A percentile compares a stretch with the other conserved stretches of the same genome.
Conservation (phyloP, 2,329 filamentous ascomycete species). For the Colletotrichum ledebouriae region DNA sequence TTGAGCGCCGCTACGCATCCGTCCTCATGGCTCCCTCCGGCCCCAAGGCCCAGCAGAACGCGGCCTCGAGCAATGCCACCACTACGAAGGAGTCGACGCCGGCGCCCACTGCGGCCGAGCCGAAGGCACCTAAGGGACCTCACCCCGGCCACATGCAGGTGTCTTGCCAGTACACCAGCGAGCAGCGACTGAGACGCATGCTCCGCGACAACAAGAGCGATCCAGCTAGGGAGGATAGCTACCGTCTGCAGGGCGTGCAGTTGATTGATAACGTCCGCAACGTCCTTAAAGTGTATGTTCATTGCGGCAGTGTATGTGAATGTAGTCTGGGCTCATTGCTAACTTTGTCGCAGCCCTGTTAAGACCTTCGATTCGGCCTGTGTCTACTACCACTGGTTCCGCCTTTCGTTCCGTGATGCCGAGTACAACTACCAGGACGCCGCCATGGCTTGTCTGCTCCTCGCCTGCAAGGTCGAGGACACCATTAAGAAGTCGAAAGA, state of each 20-base stretch:
- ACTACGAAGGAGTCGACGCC: constrained; percentile 18
- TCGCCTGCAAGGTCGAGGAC: constrained; percentile 97
- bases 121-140: constrained; percentile 51
- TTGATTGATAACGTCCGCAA: constrained; percentile 90
- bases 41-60: constrained; percentile 38
- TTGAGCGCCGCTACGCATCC: constrained; percentile 7
- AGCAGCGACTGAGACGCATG: constrained; percentile 82
- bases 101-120: constrained; percentile 9
- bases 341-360: constrained; percentile 72
- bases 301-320: not conserved
- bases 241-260: constrained; percentile 86
- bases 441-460: constrained; percentile 88
- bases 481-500: constrained; percentile 97
- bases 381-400: constrained; percentile 94
- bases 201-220: constrained; percentile 78
- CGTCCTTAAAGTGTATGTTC: constrained; percentile 79
- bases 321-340: constrained; percentile 31
- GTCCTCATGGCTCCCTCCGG: constrained; percentile 39
- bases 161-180: constrained; percentile 81
- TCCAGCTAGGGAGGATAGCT: constrained; percentile 82
- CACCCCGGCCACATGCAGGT: constrained; percentile 64
- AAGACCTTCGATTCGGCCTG: constrained; percentile 93
- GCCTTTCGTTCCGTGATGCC: constrained; percentile 84
- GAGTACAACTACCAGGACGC: constrained; percentile 92
- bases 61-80: constrained; percentile 19